These are phyloP conservation scores for Cladosporium sp. DNA, from an alignment of 2,329 filamentous ascomycete species.

Conservation along the genomic window DNA sequence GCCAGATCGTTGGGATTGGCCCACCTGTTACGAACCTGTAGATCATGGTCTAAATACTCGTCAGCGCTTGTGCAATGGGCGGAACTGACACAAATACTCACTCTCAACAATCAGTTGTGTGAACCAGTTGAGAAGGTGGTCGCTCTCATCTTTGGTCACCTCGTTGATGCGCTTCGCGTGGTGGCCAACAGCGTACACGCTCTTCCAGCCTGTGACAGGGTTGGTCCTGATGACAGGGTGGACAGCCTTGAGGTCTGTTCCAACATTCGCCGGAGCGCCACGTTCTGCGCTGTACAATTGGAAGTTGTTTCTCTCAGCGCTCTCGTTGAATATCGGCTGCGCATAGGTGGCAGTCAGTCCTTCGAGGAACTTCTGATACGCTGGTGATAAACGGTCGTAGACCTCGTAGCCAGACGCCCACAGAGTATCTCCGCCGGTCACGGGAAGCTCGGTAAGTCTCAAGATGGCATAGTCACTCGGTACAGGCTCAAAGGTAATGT, in stretches of 20 bases:
- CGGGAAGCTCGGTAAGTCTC: slow-evolving; percentile 57
- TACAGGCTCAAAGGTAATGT: slow-evolving; percentile 65
- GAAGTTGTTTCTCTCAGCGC: slow-evolving; percentile 24
- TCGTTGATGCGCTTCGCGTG: slow-evolving; percentile 58
- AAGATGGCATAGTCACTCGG: slow-evolving; percentile 65
- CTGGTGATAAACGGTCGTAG: slow-evolving; percentile 62
- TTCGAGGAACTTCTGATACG: slow-evolving; percentile 61
- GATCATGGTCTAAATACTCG: slow-evolving; percentile 53
- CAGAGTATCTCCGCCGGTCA: slow-evolving; percentile 58
- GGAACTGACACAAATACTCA: slow-evolving; percentile 29
- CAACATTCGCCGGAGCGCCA: slow-evolving; percentile 25
- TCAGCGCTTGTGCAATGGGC: slow-evolving; percentile 14
- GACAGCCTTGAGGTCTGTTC: slow-evolving; percentile 23
- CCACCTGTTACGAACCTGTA: slow-evolving; percentile 68
- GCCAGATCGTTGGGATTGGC: slow-evolving; percentile 61
- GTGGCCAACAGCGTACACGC: slow-evolving; percentile 60
- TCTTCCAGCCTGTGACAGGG: slow-evolving; percentile 63
- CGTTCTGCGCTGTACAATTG: slow-evolving; percentile 15
- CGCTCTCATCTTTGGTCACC: slow-evolving; percentile 38
- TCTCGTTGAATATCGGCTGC: slow-evolving; percentile 27
- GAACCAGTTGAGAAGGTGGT: slow-evolving; percentile 30
- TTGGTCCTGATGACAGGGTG: slow-evolving; percentile 59
- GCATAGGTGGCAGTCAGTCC: slow-evolving; percentile 56
- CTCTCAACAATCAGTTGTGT: slow-evolving; percentile 47
- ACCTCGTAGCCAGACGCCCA: slow-evolving; percentile 69